Conservation (phyloP, 352 stramenopile species). For the Phytopythium montanum region DNA sequence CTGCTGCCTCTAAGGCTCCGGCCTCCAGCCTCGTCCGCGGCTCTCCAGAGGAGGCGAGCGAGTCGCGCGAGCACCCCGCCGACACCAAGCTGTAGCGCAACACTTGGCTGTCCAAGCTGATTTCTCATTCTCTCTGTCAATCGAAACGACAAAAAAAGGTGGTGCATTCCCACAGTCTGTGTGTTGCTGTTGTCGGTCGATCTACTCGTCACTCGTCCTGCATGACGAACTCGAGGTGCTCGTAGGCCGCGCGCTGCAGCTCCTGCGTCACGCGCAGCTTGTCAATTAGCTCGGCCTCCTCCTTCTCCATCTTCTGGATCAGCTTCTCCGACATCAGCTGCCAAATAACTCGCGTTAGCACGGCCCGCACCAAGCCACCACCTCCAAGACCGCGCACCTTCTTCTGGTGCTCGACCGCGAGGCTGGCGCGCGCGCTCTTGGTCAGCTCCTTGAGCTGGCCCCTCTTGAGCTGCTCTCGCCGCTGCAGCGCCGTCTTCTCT, state of each 20-base stretch:
- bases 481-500: constrained; percentile 37
- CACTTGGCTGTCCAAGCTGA: too few relatives aligned
- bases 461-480: constrained; percentile 41
- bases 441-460: constrained; percentile 47
- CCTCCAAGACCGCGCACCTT: constrained; percentile 12
- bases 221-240: constrained; percentile 66
- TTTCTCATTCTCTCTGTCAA: not conserved
- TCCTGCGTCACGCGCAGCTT: constrained; percentile 61
- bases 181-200: too few relatives aligned
- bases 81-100: too few relatives aligned
- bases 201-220: constrained; percentile 41
- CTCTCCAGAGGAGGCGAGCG: not conserved
- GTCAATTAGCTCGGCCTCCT: constrained; percentile 60
- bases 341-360: not conserved
- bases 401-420: constrained; percentile 53
- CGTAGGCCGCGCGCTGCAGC: constrained; percentile 55
- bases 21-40: too few relatives aligned
- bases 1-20: not conserved
- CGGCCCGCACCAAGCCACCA: not conserved
- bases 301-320: constrained; percentile 60
- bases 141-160: not conserved
- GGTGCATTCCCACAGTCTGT: not conserved
- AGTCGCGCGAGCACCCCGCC: too few relatives aligned
- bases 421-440: constrained; percentile 38
- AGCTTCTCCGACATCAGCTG: constrained; percentile 49